A percentile compares a stretch with the other conserved stretches of the same genome.
Evolutionary conservation across 1,284 basidiomycete genomes (phyloP).

Genomic region (Malassezia caprae): DNA sequence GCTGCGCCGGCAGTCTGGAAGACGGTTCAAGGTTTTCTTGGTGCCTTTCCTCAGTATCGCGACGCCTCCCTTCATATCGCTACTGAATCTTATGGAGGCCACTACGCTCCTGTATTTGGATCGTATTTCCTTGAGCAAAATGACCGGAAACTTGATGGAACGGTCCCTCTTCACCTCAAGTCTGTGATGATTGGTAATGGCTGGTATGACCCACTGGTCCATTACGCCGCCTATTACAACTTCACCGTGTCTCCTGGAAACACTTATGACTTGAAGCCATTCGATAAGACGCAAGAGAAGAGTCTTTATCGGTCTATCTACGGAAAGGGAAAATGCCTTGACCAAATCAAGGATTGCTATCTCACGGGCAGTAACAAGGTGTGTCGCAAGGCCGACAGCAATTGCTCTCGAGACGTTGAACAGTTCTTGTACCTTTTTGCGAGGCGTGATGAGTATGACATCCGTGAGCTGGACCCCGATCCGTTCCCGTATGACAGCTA

Average conservation of each 20-base stretch:
- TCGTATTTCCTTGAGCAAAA: conserved; percentile 56
- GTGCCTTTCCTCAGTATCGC: conserved; percentile 28
- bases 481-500: conserved; percentile 33
- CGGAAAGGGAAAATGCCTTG: conserved; percentile 29
- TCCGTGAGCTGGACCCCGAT: conserved; percentile 29
- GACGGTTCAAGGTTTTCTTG: conserved; percentile 54
- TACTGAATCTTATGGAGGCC: conserved; percentile 56
- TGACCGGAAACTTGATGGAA: conserved; percentile 52
- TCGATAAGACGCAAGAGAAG: conserved; percentile 19
- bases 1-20: conserved; percentile 48
- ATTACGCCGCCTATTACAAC: conserved; percentile 34
- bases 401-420: conserved; percentile 28
- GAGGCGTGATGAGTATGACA: conserved; percentile 32
- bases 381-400: conserved; percentile 28
- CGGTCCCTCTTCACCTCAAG: conserved; percentile 56
- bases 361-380: conserved; percentile 19
- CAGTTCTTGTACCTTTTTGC: conserved; percentile 19
- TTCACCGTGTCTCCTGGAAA: conserved; percentile 31
- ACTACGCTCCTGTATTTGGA: conserved; percentile 56
- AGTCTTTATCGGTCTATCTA: conserved; percentile 26
- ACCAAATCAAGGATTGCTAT: conserved; percentile 27
- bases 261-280: conserved; percentile 25
- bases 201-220: conserved; percentile 28
- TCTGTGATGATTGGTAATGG: conserved; percentile 56
- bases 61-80: conserved; percentile 54